Evolutionary conservation across 2,329 filamentous ascomycete species (phyloP), one percentile per base, ranked within the genome.

Genomic region (Aspergillus aculeatinus): DNA sequence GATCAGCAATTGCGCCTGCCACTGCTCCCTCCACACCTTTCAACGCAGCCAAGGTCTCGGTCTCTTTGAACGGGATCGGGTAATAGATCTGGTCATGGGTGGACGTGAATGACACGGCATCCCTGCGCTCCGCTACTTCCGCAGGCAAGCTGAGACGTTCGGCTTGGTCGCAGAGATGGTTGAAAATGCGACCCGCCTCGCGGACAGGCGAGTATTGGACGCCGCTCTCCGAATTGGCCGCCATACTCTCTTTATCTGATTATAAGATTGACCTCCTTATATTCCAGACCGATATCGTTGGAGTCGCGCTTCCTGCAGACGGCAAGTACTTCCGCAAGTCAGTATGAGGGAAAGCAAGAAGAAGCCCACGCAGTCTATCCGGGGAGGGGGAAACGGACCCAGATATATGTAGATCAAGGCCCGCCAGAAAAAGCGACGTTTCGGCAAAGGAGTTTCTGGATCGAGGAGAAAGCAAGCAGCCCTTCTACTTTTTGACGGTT

Each of bases 21-120:
- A 85, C 78, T 44, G 82, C 80, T 5, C 82, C 86, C 66, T 88
- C 86, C 5, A 87, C 75, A 5, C 81, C 85, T 68, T 87, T 87
- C 63, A 88, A 74, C 3, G 85, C 81, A 7, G 80, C 79, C 11
- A 81, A 74, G 1, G 82, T 81, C 63, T 84, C 81, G 0, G 81
- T 83, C 67, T 82, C 80, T 62, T 83, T 83, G 63, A 83, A 79
- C 0, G 82, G 81, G 60, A 77, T 77, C 1, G 76, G 76, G 27
- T 70, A 77, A 59, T 77, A 79, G 27, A 77, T 70, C 49, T 74
- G 63, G 63, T 77, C 69, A 21, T 75, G 69, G 16, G 70, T 70
- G 4, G 75, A 71, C 29, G 70, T 72, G 60, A 79, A 79, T 1
- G 68, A 69, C 23, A 78, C 73, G 5, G 68, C 66, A 59, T 76